A percentile compares a stretch with the other conserved stretches of the same genome.
Conservation (phyloP, 106 monocot genomes). For the Triglochin maritima region DNA sequence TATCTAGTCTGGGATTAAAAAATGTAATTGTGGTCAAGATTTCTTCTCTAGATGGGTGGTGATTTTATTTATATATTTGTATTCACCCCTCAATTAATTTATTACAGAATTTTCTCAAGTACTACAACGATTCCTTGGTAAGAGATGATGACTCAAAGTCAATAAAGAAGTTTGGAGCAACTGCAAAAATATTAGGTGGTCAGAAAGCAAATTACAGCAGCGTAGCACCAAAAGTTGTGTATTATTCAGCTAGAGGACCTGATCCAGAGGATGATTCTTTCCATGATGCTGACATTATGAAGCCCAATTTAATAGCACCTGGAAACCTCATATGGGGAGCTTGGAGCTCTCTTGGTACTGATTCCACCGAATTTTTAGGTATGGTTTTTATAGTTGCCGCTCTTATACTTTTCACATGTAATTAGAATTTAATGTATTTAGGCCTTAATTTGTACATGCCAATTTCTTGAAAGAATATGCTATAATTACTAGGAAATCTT, state of each 20-base stretch:
- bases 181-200: slow-evolving; percentile 77
- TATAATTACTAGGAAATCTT: too few relatives aligned
- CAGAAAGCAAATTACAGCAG: slow-evolving; percentile 70
- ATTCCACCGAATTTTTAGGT: slow-evolving; percentile 88
- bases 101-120: slow-evolving; percentile 55
- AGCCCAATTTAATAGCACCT: slow-evolving; percentile 95
- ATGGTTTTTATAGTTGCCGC: background rate
- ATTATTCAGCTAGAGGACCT: slow-evolving; percentile 93
- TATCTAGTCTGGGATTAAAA: too few relatives aligned
- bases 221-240: slow-evolving; percentile 85
- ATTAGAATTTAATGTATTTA: too few relatives aligned
- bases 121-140: slow-evolving; percentile 73
- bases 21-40: background rate
- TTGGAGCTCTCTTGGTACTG: slow-evolving; percentile 76
- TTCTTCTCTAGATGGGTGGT: background rate
- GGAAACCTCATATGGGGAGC: slow-evolving; percentile 94
- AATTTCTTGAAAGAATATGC: too few relatives aligned
- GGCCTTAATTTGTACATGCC: too few relatives aligned
- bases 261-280: slow-evolving; percentile 81
- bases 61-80: too few relatives aligned
- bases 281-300: slow-evolving; percentile 86
- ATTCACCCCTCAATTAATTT: background rate
- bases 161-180: slow-evolving; percentile 48
- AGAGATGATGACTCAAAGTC: slow-evolving; percentile 43
- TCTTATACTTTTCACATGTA: background rate